A percentile compares a stretch with the other conserved stretches of the same genome.
Evolutionary conservation across 2,329 filamentous ascomycete species (phyloP).

Genomic region (Claviceps pusilla): DNA sequence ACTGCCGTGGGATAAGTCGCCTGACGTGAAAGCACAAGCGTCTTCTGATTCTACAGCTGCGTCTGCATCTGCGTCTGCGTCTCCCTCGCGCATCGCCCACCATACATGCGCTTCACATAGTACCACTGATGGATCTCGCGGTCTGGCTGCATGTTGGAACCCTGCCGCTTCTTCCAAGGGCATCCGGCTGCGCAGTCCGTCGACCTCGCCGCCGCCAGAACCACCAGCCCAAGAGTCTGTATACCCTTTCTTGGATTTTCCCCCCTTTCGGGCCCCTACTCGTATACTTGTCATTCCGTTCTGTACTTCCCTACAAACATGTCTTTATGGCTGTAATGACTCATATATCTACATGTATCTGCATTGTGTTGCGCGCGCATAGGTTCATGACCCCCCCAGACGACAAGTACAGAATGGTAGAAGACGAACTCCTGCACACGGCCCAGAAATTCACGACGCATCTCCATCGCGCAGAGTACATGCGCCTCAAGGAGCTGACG

Average conservation of each 20-base stretch:
- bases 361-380: too few species aligned
- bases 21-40: not conserved
- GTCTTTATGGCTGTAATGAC: too few species aligned
- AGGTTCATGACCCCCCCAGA: constrained; percentile 56
- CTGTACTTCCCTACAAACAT: too few species aligned
- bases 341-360: too few species aligned
- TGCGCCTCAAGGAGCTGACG: constrained; percentile 45
- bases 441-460: constrained; percentile 59
- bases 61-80: too few species aligned
- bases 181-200: constrained; percentile 21
- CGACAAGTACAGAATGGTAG: constrained; percentile 67
- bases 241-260: not conserved
- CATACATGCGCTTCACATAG: not conserved
- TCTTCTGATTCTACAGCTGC: not conserved
- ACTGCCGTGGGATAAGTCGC: constrained; percentile 3
- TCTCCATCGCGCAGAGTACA: constrained; percentile 64
- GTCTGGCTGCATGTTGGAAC: not conserved
- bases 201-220: constrained; percentile 37
- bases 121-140: not conserved
- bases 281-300: too few species aligned
- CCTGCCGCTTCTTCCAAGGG: too few species aligned
- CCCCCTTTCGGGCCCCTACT: too few species aligned
- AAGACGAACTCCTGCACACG: constrained; percentile 58
- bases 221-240: constrained; percentile 30
- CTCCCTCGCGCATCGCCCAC: not conserved